Evolutionary conservation across 805 yeast species (phyloP), one percentile per base, ranked within the genome.

Genomic region (Candida pini): DNA sequence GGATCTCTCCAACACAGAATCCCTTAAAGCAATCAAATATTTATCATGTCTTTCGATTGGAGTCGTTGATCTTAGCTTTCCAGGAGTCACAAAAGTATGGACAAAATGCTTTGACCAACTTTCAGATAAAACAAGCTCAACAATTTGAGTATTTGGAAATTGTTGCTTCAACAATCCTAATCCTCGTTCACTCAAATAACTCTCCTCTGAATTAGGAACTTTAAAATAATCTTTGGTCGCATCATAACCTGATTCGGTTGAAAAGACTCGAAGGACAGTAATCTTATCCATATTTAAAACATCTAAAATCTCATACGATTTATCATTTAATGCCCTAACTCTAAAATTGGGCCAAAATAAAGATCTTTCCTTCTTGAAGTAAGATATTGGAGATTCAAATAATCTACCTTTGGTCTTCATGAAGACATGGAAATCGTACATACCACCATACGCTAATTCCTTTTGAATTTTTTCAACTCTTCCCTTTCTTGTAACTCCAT

Each of bases 401-500:
- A 89, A 68, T 60, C 88, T 87, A 17, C 97, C 98, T 25, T 78
- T 73, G 3, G 90, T 84, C 47, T 80, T 81, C 31, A 80, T 66
- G 51, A 76, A 80, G 3, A 73, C 68, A 48, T 74, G 73, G 51
- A 79, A 66, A 39, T 79, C 81, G 43, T 75, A 71, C 69, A 78
- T 69, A n/a, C 83, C 79, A 18, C 85, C 77, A 44, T 72, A 74
- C 18, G 80, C 71, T 44, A 81, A 68, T 58, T 82, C 87, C 30
- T 65, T 64, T 46, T 78, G 80, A 41, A 82, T 57, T 14, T 49
- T 49, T 15, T 42, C 44, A 25, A 58, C 58, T 40, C 58, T 44
- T 1, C 56, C 54, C 37, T 57, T 48, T 45, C 63, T 53, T 2
- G 63, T 57, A n/a, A 56, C 39, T 39, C 63, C 63, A 35, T 58